Evolutionary conservation across 108 stramenopile species (phyloP).

Genomic region (Aurantiochytrium sp.): DNA sequence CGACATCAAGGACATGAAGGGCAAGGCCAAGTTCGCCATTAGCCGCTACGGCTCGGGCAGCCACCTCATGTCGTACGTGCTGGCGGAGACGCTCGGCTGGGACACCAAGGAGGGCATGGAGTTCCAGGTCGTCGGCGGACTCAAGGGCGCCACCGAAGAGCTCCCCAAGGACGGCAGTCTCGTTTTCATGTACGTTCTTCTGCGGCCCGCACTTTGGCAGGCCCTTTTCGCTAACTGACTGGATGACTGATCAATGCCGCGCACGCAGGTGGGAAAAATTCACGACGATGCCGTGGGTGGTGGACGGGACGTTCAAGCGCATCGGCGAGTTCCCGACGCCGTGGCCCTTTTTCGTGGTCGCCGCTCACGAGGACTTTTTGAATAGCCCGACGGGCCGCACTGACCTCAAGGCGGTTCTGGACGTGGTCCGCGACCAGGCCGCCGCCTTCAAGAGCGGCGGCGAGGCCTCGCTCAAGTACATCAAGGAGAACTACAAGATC

Average conservation of each 20-base stretch:
- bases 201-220: no score
- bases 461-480: not conserved
- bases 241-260: no score
- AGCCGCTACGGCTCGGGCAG: constrained; percentile 7
- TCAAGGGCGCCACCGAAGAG: constrained; percentile 1
- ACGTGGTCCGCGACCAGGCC: not conserved
- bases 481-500: constrained; percentile 19
- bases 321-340: constrained; percentile 34
- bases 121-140: constrained; percentile 17
- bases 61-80: constrained; percentile 37
- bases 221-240: no score
- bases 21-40: constrained; percentile 16
- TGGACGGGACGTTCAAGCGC: not conserved
- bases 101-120: not conserved
- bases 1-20: not conserved
- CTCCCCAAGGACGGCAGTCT: not conserved
- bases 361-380: not conserved
- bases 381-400: not conserved
- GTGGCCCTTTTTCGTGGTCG: constrained; percentile 38
- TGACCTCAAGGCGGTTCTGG: not conserved
- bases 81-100: constrained; percentile 6
- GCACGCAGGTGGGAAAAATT: constrained; percentile 35
- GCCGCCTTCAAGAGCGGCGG: not conserved
- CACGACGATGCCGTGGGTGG: constrained; percentile 30
- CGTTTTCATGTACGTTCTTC: constrained; percentile 19